Conservation (phyloP, 202 grass and related monocot genomes). For the Setaria viridis region DNA sequence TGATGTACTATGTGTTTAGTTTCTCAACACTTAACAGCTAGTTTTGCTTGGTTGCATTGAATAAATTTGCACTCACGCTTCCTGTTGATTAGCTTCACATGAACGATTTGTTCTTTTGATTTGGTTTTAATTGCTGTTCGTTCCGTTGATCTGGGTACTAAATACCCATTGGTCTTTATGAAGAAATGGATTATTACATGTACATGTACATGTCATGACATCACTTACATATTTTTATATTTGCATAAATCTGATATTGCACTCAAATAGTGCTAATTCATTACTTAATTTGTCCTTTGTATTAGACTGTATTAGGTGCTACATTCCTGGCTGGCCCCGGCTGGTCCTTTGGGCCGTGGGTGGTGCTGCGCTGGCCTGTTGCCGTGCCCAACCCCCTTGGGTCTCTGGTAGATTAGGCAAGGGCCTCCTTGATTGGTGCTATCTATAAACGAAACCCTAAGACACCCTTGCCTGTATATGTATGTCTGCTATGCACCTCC, state of each 20-base stretch:
- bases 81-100: not conserved
- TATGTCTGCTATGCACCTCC: too few relatives aligned
- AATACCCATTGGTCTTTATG: not conserved
- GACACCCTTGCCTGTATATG: too few relatives aligned
- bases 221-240: not conserved
- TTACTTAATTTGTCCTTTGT: not conserved
- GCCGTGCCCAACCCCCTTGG: too few relatives aligned
- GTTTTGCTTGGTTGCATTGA: not conserved
- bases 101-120: not conserved
- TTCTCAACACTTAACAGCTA: not conserved
- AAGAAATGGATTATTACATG: not conserved
- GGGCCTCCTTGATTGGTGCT: too few relatives aligned
- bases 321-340: too few relatives aligned
- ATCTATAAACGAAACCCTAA: too few relatives aligned
- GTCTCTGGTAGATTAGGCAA: too few relatives aligned
- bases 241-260: slow-evolving; percentile 7
- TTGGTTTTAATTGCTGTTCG: not conserved
- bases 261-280: not conserved
- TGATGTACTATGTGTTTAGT: not conserved
- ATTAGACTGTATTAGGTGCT: too few relatives aligned
- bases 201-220: not conserved
- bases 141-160: not conserved
- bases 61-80: not conserved
- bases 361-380: too few relatives aligned
- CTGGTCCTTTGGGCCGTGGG: too few relatives aligned